A percentile compares a stretch with the other conserved stretches of the same genome.
These are phyloP conservation scores for Dryas octopetala DNA, from an alignment of 306 rosid genomes.

Conservation along the genomic window DNA sequence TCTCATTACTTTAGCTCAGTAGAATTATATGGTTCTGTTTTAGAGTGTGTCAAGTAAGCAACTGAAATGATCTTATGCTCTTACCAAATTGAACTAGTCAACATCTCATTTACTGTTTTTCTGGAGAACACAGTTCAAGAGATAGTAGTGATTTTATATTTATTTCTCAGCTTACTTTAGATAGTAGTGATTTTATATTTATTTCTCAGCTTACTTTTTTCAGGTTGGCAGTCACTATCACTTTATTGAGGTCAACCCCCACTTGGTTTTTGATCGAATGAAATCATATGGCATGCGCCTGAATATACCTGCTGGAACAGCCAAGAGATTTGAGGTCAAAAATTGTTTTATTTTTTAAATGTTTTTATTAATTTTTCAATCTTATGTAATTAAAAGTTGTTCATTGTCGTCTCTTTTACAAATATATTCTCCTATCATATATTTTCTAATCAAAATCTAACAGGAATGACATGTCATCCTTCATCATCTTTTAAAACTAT, in stretches of 20 bases:
- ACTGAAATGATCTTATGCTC: neutral
- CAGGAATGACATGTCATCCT: neutral
- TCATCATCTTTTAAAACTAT: neutral
- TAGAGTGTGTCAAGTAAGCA: neutral
- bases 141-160: conserved; percentile 12
- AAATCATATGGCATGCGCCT: conserved; percentile 85
- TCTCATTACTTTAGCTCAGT: neutral
- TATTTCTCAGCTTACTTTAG: conserved; percentile 11
- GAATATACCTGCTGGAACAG: conserved; percentile 86
- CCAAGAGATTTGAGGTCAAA: conserved; percentile 83
- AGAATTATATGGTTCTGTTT: neutral
- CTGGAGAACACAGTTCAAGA: conserved; percentile 15
- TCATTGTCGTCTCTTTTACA: neutral
- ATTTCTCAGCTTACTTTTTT: conserved; percentile 24
- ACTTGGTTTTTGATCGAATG: conserved; percentile 73
- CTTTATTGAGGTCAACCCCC: conserved; percentile 84
- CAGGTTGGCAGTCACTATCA: conserved; percentile 99
- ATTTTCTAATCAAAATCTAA: neutral
- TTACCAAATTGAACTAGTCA: conserved; percentile 17
- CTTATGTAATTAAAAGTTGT: neutral
- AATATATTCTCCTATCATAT: neutral
- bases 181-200: conserved; percentile 10
- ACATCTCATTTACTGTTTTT: conserved; percentile 5
- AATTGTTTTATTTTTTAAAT: conserved; percentile 18
- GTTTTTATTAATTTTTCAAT: neutral